Conservation (phyloP, 2,329 filamentous ascomycete genomes). For the Arthrobotrys megalospora region DNA sequence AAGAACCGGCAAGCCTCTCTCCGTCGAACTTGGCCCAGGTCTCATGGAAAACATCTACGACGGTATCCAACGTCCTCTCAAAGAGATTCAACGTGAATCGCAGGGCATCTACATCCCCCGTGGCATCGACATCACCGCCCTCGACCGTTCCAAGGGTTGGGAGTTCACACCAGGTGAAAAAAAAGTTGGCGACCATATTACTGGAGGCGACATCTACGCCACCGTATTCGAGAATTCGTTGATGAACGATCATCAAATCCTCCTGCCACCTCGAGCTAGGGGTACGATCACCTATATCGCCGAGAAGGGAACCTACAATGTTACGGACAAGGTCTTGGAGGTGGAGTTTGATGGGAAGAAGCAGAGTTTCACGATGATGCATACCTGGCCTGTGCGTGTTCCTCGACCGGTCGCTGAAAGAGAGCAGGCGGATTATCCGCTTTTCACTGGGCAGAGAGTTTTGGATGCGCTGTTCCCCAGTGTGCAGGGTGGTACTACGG, state of each 20-base stretch:
- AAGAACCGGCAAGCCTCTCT: constrained; percentile 93
- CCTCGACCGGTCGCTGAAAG: constrained; percentile 94
- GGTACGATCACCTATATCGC: constrained; percentile 94
- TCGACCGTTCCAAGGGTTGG: constrained; percentile 95
- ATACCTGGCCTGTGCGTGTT: constrained; percentile 97
- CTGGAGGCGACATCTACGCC: constrained; percentile 96
- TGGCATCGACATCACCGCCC: constrained; percentile 86
- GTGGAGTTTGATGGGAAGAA: constrained; percentile 98
- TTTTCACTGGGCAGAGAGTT: constrained; percentile 96
- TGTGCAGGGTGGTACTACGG: constrained; percentile 97
- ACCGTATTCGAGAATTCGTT: constrained; percentile 96
- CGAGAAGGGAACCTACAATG: constrained; percentile 90
- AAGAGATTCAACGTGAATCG: constrained; percentile 82
- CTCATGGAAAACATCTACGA: constrained; percentile 99
- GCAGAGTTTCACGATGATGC: constrained; percentile 97
- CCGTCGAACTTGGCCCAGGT: constrained; percentile 95
- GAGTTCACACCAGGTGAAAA: constrained; percentile 86
- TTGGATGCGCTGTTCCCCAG: constrained; percentile 95
- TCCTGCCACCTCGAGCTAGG: constrained; percentile 88
- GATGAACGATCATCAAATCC: constrained; percentile 90
- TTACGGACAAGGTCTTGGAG: constrained; percentile 93
- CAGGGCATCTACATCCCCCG: constrained; percentile 98
- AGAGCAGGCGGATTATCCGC: constrained; percentile 87
- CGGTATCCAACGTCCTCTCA: constrained; percentile 95
- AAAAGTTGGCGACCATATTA: constrained; percentile 97